phyloP scores from a whole-genome alignment of 1,284 basidiomycete species.

The Leccinum pachyderme region DNA sequence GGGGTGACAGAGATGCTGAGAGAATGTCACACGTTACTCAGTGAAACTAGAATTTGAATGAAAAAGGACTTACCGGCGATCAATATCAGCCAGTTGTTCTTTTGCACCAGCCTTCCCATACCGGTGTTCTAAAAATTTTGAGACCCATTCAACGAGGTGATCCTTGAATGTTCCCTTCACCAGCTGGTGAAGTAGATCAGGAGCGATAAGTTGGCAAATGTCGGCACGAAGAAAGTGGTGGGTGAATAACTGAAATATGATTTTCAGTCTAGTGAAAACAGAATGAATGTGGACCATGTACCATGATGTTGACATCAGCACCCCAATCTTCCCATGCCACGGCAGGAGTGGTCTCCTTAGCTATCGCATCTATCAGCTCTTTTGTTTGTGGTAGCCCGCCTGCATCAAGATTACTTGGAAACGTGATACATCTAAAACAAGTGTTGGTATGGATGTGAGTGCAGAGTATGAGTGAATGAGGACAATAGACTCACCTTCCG shows the following conservation, averaged over 20 bases:
- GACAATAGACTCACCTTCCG: constrained; percentile 6
- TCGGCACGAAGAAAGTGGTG: background rate
- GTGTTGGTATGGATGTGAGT: too few relatives aligned
- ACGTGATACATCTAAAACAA: background rate
- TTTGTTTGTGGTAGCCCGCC: background rate
- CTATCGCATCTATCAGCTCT: background rate
- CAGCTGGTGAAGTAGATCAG: background rate
- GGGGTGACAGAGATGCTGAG: constrained; percentile 3
- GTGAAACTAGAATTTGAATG: background rate
- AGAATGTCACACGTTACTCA: background rate
- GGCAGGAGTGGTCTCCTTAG: background rate
- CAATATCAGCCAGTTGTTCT: background rate
- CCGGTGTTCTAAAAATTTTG: background rate
- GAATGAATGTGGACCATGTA: background rate
- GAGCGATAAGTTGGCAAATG: background rate
- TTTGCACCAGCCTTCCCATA: constrained; percentile 3
- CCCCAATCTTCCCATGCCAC: constrained; percentile 2
- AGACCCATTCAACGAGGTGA: background rate
- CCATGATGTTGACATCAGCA: background rate
- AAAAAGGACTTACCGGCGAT: background rate
- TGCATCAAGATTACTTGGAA: background rate
- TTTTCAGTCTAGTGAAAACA: background rate
- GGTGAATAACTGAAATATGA: background rate
- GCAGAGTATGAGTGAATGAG: too few relatives aligned
- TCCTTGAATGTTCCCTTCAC: background rate